These are phyloP conservation scores for Amauroascus niger DNA, from an alignment of 2,329 filamentous ascomycete genomes.

Conservation along the genomic window DNA sequence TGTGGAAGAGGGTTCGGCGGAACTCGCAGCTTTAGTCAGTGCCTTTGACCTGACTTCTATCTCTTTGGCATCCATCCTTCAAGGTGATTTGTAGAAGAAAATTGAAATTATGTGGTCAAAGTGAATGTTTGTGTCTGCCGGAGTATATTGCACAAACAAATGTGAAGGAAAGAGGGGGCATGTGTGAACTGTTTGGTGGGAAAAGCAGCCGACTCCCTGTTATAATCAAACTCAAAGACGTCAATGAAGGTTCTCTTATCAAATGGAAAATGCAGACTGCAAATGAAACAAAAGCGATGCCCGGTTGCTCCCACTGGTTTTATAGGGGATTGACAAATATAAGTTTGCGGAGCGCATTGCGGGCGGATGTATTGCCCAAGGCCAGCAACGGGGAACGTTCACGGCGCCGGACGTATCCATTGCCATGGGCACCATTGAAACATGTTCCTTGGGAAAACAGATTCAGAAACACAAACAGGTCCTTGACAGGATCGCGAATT, in stretches of 20 bases:
- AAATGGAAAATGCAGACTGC: not conserved
- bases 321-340: not conserved
- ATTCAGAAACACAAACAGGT: not conserved
- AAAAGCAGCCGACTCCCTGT: not conserved
- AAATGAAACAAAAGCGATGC: not conserved
- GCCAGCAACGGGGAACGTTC: not conserved
- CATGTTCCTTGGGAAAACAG: not conserved
- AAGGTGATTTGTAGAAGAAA: not conserved
- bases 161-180: not conserved
- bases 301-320: not conserved
- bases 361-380: not conserved
- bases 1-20: slow-evolving; percentile 62
- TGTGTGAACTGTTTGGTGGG: not conserved
- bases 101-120: not conserved
- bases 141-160: not conserved
- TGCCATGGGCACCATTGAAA: not conserved
- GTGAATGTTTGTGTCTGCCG: not conserved
- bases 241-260: not conserved
- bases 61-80: slow-evolving; percentile 66
- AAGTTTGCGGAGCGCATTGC: not conserved
- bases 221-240: not conserved
- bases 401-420: not conserved
- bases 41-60: slow-evolving; percentile 67
- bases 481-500: not conserved
- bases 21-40: slow-evolving; percentile 65